Percentiles rank a stretch among this genome's conserved stretches.
These are phyloP conservation scores for Metschnikowia noctiluminum DNA, from an alignment of 805 yeast genomes.

Conservation along the genomic window DNA sequence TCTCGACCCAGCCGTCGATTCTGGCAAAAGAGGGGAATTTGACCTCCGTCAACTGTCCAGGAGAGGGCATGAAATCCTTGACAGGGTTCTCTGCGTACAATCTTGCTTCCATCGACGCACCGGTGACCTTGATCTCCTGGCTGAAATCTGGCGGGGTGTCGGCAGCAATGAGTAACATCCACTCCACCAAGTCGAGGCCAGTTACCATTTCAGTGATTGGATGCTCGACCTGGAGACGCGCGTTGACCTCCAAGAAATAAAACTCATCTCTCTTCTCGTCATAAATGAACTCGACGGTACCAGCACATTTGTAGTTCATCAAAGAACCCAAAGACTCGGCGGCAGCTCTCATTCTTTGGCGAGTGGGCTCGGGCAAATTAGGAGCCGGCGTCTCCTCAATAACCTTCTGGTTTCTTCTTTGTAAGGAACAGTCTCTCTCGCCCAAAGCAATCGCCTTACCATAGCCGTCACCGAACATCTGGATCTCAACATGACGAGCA, in stretches of 20 bases:
- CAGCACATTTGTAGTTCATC: conserved; percentile 93
- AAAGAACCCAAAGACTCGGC: conserved; percentile 79
- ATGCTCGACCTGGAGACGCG: conserved; percentile 96
- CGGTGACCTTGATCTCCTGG: conserved; percentile 57
- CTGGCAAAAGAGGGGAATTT: conserved; percentile 88
- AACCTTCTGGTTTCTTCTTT: conserved; percentile 93
- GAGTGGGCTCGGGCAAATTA: conserved; percentile 75
- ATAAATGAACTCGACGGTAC: conserved; percentile 94
- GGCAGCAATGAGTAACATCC: conserved; percentile 94
- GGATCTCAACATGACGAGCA: conserved; percentile 95
- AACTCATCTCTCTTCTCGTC: conserved; percentile 84
- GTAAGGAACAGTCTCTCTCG: conserved; percentile 96
- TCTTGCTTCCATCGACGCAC: conserved; percentile 96
- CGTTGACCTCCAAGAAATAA: conserved; percentile 93
- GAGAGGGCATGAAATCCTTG: conserved; percentile 92
- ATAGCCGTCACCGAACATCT: conserved; percentile 92
- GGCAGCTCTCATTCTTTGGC: conserved; percentile 71
- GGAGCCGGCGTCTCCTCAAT: conserved; percentile 99
- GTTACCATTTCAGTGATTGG: conserved; percentile 96
- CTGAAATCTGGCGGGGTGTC: conserved; percentile 79
- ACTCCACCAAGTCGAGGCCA: conserved; percentile 91
- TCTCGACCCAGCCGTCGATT: conserved; percentile 89
- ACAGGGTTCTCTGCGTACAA: conserved; percentile 96
- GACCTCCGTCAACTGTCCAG: conserved; percentile 88
- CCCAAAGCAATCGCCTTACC: conserved; percentile 94